Evolutionary conservation across 768 basidiomycete genomes (phyloP).

Genomic region (Porphyrellus cyaneotinctus): DNA sequence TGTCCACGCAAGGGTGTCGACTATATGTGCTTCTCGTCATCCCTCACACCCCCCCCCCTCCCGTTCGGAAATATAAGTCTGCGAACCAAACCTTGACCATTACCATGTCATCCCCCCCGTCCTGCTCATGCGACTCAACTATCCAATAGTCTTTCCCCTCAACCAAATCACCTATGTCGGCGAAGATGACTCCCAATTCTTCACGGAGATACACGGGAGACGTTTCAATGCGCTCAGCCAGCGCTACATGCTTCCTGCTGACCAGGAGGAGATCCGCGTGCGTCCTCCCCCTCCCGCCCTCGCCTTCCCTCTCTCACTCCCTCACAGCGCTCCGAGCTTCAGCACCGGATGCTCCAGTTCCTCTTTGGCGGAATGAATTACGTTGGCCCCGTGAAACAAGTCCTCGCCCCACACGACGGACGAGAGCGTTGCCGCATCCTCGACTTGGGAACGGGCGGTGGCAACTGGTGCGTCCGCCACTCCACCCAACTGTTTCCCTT

Average conservation of each 20-base stretch:
- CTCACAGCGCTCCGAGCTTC: conserved; percentile 54
- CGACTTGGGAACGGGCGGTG: conserved; percentile 67
- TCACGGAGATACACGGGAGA: conserved; percentile 50
- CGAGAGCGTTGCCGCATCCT: conserved; percentile 42
- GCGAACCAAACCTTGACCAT: conserved; percentile 6
- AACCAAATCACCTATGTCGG: conserved; percentile 37
- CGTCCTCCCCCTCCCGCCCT: background rate
- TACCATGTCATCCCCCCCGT: conserved; percentile 23
- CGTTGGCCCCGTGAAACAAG: conserved; percentile 59
- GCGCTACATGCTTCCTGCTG: conserved; percentile 61
- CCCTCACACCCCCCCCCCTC: conserved; percentile 16
- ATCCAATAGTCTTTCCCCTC: conserved; percentile 32
- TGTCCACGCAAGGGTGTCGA: conserved; percentile 20
- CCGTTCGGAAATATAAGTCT: conserved; percentile 29
- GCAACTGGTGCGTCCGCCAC: conserved; percentile 46
- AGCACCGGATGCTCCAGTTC: conserved; percentile 65
- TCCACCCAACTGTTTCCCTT: background rate
- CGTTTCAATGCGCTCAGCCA: conserved; percentile 52
- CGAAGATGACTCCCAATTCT: conserved; percentile 49
- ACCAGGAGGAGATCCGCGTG: conserved; percentile 63
- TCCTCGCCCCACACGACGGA: conserved; percentile 38
- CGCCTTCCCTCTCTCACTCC: conserved; percentile 2
- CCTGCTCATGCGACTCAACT: conserved; percentile 25
- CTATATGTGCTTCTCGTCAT: conserved; percentile 32
- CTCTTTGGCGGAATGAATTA: conserved; percentile 61